phyloP scores from a whole-genome alignment of 2,329 filamentous ascomycete species.

The Aspergillus unguis region DNA sequence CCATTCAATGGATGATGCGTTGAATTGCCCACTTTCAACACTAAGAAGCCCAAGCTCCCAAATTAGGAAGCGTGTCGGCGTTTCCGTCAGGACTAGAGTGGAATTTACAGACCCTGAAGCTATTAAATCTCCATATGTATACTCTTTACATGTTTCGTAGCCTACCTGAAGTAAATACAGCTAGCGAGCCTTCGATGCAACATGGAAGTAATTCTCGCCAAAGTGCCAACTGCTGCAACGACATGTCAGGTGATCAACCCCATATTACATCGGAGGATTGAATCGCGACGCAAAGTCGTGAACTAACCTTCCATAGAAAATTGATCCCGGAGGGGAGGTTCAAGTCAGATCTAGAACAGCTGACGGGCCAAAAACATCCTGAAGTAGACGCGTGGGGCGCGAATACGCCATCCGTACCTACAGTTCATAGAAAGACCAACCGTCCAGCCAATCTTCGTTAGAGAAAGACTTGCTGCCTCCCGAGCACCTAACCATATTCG shows the following conservation, averaged over 20 bases:
- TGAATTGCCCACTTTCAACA: too few relatives aligned
- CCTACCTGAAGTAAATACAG: conserved; percentile 6
- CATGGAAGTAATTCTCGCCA: background rate
- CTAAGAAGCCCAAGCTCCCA: too few relatives aligned
- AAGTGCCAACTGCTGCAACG: background rate
- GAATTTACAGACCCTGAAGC: too few relatives aligned
- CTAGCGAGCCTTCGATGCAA: background rate
- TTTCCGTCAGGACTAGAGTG: too few relatives aligned
- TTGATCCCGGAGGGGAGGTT: background rate
- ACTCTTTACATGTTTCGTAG: conserved; percentile 1
- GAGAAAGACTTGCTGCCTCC: conserved; percentile 20
- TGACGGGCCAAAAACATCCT: conserved; percentile 11
- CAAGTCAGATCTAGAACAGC: background rate
- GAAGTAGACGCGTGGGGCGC: conserved; percentile 6
- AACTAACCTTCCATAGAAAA: background rate
- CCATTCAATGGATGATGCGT: too few relatives aligned
- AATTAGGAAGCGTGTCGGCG: too few relatives aligned
- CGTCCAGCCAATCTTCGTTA: conserved; percentile 49
- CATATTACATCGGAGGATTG: background rate
- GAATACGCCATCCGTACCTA: conserved; percentile 26
- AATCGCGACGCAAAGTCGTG: background rate
- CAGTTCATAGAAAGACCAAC: conserved; percentile 65
- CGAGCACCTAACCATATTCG: conserved; percentile 21
- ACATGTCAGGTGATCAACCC: background rate
- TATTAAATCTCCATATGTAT: background rate